These are phyloP conservation scores for Pterocarpus santalinus DNA, from an alignment of 306 rosid genomes.

Conservation along the genomic window DNA sequence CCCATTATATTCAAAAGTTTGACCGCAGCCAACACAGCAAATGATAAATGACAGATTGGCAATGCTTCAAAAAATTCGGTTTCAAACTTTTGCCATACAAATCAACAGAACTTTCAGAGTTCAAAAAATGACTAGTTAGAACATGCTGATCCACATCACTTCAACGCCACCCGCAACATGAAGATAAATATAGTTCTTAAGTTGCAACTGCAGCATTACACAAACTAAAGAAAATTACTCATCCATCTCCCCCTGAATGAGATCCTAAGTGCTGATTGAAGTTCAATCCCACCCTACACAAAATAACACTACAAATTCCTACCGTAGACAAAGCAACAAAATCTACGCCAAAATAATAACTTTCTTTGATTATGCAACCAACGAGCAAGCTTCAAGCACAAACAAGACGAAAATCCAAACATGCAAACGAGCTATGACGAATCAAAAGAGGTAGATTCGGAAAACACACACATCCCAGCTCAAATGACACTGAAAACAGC, in stretches of 20 bases:
- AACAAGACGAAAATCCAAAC: conserved; percentile 58
- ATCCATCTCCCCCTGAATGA: conserved; percentile 19
- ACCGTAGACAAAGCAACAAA: conserved; percentile 21
- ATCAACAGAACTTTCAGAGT: conserved; percentile 21
- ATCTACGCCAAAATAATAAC: conserved; percentile 26
- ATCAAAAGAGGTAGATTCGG: conserved; percentile 49
- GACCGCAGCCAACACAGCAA: conserved; percentile 33
- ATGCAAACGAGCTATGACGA: conserved; percentile 56
- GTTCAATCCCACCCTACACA: conserved; percentile 20
- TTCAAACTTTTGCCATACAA: conserved; percentile 22
- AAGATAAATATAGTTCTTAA: conserved; percentile 16
- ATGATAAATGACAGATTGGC: not conserved
- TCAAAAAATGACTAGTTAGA: conserved; percentile 11
- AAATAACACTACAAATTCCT: conserved; percentile 28
- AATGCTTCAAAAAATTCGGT: conserved; percentile 12
- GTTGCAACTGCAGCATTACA: conserved; percentile 25
- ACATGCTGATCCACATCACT: conserved; percentile 28
- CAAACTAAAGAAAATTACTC: conserved; percentile 5
- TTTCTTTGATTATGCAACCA: conserved; percentile 9
- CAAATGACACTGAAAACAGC: conserved; percentile 18
- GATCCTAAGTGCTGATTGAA: conserved; percentile 25
- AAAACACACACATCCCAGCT: conserved; percentile 39
- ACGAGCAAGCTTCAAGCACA: conserved; percentile 14
- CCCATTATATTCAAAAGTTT: conserved; percentile 33
- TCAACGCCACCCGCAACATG: not conserved